phyloP scores from a whole-genome alignment of 1,139 yeast genomes.

The Hemisphaericaspora lyxosophila region DNA sequence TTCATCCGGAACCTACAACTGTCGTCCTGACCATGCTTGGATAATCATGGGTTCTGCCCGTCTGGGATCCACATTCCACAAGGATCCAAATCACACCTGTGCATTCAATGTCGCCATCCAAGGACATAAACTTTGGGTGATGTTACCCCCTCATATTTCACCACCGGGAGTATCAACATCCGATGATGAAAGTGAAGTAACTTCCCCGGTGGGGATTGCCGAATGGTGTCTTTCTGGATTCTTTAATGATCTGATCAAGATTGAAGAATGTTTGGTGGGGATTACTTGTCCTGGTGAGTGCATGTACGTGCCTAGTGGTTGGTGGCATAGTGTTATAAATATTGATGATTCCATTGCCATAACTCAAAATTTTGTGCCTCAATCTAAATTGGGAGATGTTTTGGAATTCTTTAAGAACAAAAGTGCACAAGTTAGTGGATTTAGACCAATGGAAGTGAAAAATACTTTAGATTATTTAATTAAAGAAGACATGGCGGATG shows the following conservation, averaged over 20 bases:
- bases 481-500: conserved; percentile 8
- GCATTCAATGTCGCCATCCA: conserved; percentile 85
- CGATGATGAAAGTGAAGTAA: conserved; percentile 81
- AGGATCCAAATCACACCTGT: conserved; percentile 86
- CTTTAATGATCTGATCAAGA: conserved; percentile 54
- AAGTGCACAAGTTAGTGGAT: conserved; percentile 75
- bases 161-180: conserved; percentile 90
- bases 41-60: conserved; percentile 77
- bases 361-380: conserved; percentile 86
- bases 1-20: too few species aligned
- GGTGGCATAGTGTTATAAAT: conserved; percentile 95
- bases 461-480: conserved; percentile 27
- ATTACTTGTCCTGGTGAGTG: conserved; percentile 82
- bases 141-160: conserved; percentile 72
- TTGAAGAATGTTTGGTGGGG: conserved; percentile 60
- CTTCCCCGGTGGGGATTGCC: conserved; percentile 84
- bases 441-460: conserved; percentile 55
- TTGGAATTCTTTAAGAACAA: conserved; percentile 67
- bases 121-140: conserved; percentile 83
- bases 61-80: conserved; percentile 88
- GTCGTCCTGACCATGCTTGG: conserved; percentile 91
- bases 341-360: conserved; percentile 75
- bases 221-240: conserved; percentile 88
- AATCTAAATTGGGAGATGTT: conserved; percentile 55
- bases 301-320: conserved; percentile 86